These are phyloP conservation scores for Leucocoprinus sp. DNA, from an alignment of 768 basidiomycete species.

Conservation along the genomic window DNA sequence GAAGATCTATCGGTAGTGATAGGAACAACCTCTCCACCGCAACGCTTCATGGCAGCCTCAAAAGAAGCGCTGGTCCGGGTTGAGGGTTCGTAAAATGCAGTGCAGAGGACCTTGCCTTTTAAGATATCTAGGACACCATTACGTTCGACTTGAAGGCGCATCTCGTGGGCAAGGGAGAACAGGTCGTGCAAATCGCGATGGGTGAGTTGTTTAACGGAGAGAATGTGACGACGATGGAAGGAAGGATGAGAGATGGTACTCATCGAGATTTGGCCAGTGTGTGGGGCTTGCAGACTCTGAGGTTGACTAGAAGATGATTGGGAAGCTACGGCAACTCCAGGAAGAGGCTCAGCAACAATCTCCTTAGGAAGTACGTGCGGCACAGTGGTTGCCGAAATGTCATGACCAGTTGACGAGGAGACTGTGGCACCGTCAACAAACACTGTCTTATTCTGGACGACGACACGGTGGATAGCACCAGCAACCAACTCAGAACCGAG, in stretches of 20 bases:
- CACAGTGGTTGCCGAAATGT: constrained; percentile 58
- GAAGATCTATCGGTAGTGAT: constrained; percentile 78
- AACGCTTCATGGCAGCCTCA: constrained; percentile 97
- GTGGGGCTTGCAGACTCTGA: constrained; percentile 23
- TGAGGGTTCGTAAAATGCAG: constrained; percentile 93
- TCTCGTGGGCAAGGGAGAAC: constrained; percentile 92
- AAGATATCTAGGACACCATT: constrained; percentile 83
- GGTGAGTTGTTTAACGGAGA: constrained; percentile 89
- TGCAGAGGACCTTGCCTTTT: constrained; percentile 85
- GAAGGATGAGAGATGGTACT: constrained; percentile 65
- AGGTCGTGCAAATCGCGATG: constrained; percentile 87
- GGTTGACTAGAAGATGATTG: constrained; percentile 5
- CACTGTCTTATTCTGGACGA: constrained; percentile 81
- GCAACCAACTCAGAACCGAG: constrained; percentile 51
- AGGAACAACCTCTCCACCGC: constrained; percentile 91
- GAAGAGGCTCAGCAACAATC: not conserved
- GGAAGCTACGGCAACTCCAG: constrained; percentile 17
- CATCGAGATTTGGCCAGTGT: constrained; percentile 32
- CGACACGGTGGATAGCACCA: constrained; percentile 84
- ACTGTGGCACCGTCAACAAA: constrained; percentile 80
- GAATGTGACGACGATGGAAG: constrained; percentile 89
- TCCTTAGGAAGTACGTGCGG: constrained; percentile 26
- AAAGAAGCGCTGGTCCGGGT: constrained; percentile 95
- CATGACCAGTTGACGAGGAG: constrained; percentile 52
- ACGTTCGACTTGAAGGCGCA: constrained; percentile 93